Base-by-base conservation (phyloP, 768 basidiomycete genomes). In the Galerina marginata region DNA sequence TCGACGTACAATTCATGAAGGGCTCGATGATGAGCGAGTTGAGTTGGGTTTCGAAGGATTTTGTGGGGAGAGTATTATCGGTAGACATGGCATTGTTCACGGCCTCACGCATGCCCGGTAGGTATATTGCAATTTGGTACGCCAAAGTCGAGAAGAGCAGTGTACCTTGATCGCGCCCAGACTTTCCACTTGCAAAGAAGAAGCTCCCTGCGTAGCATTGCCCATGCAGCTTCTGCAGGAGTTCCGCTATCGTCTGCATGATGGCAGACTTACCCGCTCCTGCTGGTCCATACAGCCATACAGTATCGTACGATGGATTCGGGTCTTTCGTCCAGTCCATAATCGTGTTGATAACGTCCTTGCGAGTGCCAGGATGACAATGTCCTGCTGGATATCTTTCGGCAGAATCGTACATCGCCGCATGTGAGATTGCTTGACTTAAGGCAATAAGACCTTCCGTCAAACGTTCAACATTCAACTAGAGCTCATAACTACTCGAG, bases 181-280 rank as follows among this genome's bases (percentile, higher is more conserved):
- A 15, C 23, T 42, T 40, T 12, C 33, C 16, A 20, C 58, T 37
- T 15, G 51, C 62, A 49, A 63, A 70, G 63, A 70, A 60, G 42
- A 67, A 66, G 26, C 62, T 58, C 10, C 47, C 60, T 5, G 59
- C 63, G 29, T 33, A 33, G 29, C 29, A 7, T 33, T 33, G 29
- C 29, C 7, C 7, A 7, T 33, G 29, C 26, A 67, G 58, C 3
- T 38, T 36, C 10, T 48, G 54, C 2, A 45, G 42, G 16, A 48
- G 16, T 42, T 74, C 69, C 11, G 71, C 65, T 3, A 75, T 61
- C 0, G 74, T 73, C 47, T 77, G 76, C 2, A 67, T 68, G 11
- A 77, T 60, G n/a, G 67, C 62, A 0, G 71, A 60, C 51, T 72
- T 72, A 2, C 72, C 72, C 4, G 64, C 56, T 2, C 71, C 70